Evolutionary conservation across 2,329 filamentous ascomycete species (phyloP).

Genomic region (Nemania abortiva): DNA sequence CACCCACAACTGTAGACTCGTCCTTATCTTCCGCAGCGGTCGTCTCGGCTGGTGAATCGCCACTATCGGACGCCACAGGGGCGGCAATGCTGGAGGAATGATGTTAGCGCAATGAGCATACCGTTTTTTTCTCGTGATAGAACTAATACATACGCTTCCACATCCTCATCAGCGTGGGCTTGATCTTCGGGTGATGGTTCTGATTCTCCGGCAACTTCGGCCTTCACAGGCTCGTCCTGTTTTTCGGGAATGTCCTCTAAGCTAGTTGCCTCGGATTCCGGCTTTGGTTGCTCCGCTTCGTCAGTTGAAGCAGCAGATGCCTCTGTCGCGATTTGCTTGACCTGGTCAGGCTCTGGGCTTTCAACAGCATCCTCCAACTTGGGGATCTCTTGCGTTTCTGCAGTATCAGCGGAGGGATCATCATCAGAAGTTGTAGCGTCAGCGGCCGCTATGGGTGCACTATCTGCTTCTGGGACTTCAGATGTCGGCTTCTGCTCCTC

Average conservation of each 20-base stretch:
- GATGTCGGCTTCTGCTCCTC: slow-evolving; percentile 19
- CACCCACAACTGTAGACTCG: slow-evolving; percentile 9
- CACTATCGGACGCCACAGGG: slow-evolving; percentile 19
- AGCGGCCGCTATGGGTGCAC: not conserved
- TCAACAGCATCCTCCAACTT: slow-evolving; percentile 21
- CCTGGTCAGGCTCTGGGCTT: slow-evolving; percentile 12
- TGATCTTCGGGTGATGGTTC: slow-evolving; percentile 23
- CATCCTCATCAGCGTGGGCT: slow-evolving; percentile 21
- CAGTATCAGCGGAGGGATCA: not conserved
- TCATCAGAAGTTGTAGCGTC: not conserved
- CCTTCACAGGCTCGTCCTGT: slow-evolving; percentile 6
- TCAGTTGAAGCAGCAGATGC: not conserved
- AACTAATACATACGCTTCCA: slow-evolving; percentile 33
- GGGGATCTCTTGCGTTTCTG: slow-evolving; percentile 6
- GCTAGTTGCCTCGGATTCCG: slow-evolving; percentile 18
- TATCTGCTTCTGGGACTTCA: slow-evolving; percentile 12
- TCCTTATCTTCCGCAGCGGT: slow-evolving; percentile 5
- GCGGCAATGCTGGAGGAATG: slow-evolving; percentile 21
- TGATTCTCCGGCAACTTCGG: slow-evolving; percentile 3
- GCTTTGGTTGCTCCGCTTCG: slow-evolving; percentile 26
- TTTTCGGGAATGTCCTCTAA: slow-evolving; percentile 10
- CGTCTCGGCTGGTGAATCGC: slow-evolving; percentile 11
- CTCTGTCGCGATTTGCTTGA: slow-evolving; percentile 16
- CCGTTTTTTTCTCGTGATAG: not conserved
- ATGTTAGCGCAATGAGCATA: slow-evolving; percentile 19